Evolutionary conservation across 371 early-diverging fungal genomes (phyloP).

Genomic region (Batrachochytrium dendrobatidis): DNA sequence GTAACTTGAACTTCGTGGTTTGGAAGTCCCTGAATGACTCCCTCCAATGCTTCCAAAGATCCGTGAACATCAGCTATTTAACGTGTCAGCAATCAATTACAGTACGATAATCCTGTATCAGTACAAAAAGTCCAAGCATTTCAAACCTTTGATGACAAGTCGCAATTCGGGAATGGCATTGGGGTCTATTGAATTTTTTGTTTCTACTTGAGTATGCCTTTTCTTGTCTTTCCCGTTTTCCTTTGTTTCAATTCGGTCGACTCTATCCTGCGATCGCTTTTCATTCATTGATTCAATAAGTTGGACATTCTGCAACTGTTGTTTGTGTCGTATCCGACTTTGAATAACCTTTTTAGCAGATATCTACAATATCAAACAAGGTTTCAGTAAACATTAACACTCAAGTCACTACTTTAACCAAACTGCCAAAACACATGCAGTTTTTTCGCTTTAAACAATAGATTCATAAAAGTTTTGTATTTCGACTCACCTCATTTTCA

Average conservation of each 20-base stretch:
- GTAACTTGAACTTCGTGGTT: conserved; percentile 66
- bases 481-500: conserved; percentile 49
- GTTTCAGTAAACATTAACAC: conserved; percentile 5
- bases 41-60: conserved; percentile 83
- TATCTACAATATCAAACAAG: conserved; percentile 35
- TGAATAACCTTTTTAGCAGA: conserved; percentile 71
- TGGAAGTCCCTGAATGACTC: conserved; percentile 68
- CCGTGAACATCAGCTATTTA: conserved; percentile 91
- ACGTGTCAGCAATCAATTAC: conserved; percentile 1
- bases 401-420: not conserved
- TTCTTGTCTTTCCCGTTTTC: not conserved
- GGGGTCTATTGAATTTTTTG: conserved; percentile 4
- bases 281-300: conserved; percentile 72
- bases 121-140: no score
- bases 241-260: conserved; percentile 50
- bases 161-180: not conserved
- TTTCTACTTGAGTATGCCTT: conserved; percentile 8
- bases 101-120: conserved; percentile 3
- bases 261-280: conserved; percentile 56
- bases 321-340: conserved; percentile 54
- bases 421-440: not conserved
- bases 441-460: conserved; percentile 1
- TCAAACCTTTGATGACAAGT: conserved; percentile 50
- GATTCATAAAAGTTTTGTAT: not conserved
- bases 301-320: conserved; percentile 54